Conservation (phyloP, 2,329 filamentous ascomycete species). For the Fusarium succisae region DNA sequence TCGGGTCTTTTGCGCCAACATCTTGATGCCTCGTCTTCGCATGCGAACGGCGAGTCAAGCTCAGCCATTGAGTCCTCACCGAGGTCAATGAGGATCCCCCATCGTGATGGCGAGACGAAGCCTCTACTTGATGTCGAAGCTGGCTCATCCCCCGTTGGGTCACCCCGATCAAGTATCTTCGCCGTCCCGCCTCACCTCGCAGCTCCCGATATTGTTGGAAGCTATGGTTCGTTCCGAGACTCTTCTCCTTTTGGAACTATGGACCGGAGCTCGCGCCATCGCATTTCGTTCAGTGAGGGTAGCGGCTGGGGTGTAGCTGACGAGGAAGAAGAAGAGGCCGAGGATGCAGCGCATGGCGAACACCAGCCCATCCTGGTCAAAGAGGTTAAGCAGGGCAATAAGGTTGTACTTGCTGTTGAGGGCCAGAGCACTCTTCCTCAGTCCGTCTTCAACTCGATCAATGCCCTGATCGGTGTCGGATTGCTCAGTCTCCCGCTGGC, state of each 20-base stretch:
- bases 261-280: constrained; percentile 47
- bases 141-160: constrained; percentile 42
- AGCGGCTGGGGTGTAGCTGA: constrained; percentile 49
- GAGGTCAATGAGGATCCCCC: constrained; percentile 27
- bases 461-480: constrained; percentile 90
- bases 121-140: constrained; percentile 57
- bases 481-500: constrained; percentile 89
- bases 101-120: constrained; percentile 60
- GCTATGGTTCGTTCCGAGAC: constrained; percentile 67
- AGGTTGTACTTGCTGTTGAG: constrained; percentile 83
- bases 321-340: constrained; percentile 36
- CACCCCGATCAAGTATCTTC: constrained; percentile 59
- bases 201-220: constrained; percentile 75
- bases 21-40: constrained; percentile 52
- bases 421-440: constrained; percentile 96
- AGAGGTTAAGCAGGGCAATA: constrained; percentile 88
- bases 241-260: constrained; percentile 63
- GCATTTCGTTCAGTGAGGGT: constrained; percentile 59
- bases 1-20: constrained; percentile 63
- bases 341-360: constrained; percentile 61
- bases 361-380: constrained; percentile 84
- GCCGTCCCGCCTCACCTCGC: constrained; percentile 68
- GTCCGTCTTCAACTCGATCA: constrained; percentile 96
- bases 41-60: constrained; percentile 37
- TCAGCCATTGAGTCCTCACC: constrained; percentile 28